Evolutionary conservation across 805 yeast genomes (phyloP), one percentile per base, ranked within the genome.

Genomic region (Kazachstania viticola): DNA sequence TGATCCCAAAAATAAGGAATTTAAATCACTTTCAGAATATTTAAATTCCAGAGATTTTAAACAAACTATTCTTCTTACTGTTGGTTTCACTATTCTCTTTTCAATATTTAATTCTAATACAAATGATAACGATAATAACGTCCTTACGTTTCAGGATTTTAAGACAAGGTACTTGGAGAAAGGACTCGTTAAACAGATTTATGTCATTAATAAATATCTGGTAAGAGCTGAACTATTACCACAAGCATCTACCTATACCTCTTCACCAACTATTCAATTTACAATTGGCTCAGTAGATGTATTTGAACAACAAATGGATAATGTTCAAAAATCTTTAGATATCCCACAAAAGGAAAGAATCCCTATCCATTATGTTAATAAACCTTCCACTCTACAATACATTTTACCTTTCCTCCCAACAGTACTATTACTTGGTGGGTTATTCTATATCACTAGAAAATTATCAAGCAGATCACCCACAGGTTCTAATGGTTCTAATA

Each of bases 201-300:
- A 68, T 31, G 94, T 85, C 30, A 67, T 82, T 21, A 84, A 85
- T 58, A 75, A 73, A 43, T 69, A 71, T 39, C 55, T 69, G 3
- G 95, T 83, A 1, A 79, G 74, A 45, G 87, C 81, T 4, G 74
- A 75, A 42, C 56, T 80, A 40, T 67, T 41, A 57, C 73, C 41
- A 42, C 64, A 34, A 48, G 67, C 34, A 7, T 28, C 25, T 31
- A 24, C 15, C 33, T 23, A 32, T 17, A 11, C 14, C 9, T 9
- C 14, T 21, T 46, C 45, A 62, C 40, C 75, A 5, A 59, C 68
- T 8, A 79, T 78, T 7, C 67, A 69, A 3, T 87, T 87, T 61
- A 79, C 94, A 11, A 83, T 87, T 46, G 95, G 96, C 4, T 81
- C 94, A 0, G 75, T 84, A 5, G 87, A 81, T 41, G 65, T 73